Conservation (phyloP, 1,139 yeast genomes). For the Saccharomycopsis hybrid region DNA sequence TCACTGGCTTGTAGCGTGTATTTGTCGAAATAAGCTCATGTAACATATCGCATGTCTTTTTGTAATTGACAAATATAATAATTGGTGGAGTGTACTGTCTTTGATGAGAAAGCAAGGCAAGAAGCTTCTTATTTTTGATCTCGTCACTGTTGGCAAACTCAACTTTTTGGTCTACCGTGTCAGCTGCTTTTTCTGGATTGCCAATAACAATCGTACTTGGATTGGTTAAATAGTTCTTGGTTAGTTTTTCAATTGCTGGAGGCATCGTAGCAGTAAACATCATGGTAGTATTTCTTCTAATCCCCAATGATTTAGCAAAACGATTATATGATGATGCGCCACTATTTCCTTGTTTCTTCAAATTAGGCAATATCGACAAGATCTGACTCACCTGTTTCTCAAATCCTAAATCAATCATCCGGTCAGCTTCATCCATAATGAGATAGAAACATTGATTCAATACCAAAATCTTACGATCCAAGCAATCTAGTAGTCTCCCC, state of each 20-base stretch:
- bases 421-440: constrained; percentile 88
- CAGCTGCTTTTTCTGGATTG: constrained; percentile 53
- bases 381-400: constrained; percentile 69
- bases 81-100: constrained; percentile 44
- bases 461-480: constrained; percentile 59
- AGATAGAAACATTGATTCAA: constrained; percentile 60
- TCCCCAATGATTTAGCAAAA: constrained; percentile 23
- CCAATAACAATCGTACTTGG: constrained; percentile 70
- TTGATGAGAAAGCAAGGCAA: constrained; percentile 29
- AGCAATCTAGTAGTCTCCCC: constrained; percentile 76
- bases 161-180: constrained; percentile 62
- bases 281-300: constrained; percentile 47
- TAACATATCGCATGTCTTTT: constrained; percentile 63
- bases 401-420: constrained; percentile 94
- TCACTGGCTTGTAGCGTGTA: constrained; percentile 45
- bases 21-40: constrained; percentile 40
- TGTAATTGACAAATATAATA: constrained; percentile 77
- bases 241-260: constrained; percentile 58
- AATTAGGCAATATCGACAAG: constrained; percentile 40
- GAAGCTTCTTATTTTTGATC: constrained; percentile 31
- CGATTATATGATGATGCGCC: too few relatives aligned
- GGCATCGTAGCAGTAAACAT: constrained; percentile 97
- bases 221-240: constrained; percentile 49
- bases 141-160: constrained; percentile 42
- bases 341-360: constrained; percentile 28